These are phyloP conservation scores for Colletotrichum falcatum DNA, from an alignment of 2,329 filamentous ascomycete genomes.

Conservation along the genomic window DNA sequence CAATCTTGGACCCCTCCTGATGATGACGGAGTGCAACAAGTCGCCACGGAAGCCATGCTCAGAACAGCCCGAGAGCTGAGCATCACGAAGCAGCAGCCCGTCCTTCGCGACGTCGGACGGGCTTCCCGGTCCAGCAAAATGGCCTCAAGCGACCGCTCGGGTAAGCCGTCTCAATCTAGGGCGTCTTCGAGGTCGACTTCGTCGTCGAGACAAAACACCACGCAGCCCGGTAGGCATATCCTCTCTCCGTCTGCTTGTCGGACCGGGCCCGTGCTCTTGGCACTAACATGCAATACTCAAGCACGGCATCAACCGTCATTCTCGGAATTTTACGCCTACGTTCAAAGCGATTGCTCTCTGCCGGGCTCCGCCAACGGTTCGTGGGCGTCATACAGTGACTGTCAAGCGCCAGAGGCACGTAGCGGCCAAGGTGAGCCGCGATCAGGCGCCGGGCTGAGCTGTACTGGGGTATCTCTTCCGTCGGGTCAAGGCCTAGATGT, in stretches of 20 bases:
- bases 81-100: constrained; percentile 32
- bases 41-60: constrained; percentile 23
- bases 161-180: constrained; percentile 7
- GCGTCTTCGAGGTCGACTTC: constrained; percentile 11
- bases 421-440: not conserved
- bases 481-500: not conserved
- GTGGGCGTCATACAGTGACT: constrained; percentile 12
- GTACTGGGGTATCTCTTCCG: not conserved
- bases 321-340: constrained; percentile 33
- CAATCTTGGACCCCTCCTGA: not conserved
- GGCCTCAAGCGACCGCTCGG: constrained; percentile 24
- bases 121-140: constrained; percentile 26
- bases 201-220: not conserved
- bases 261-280: not conserved
- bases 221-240: constrained; percentile 15
- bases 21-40: constrained; percentile 19
- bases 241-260: not conserved
- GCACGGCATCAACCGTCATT: constrained; percentile 26
- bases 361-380: not conserved
- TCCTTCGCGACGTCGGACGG: constrained; percentile 31
- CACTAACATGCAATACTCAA: constrained; percentile 14
- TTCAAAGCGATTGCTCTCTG: constrained; percentile 12
- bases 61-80: constrained; percentile 31
- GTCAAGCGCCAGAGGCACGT: not conserved
- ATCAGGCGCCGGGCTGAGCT: not conserved